Percentiles rank a stretch among this genome's conserved stretches.
These are phyloP conservation scores for Cucurbita moschata DNA, from an alignment of 306 rosid species.

Conservation along the genomic window DNA sequence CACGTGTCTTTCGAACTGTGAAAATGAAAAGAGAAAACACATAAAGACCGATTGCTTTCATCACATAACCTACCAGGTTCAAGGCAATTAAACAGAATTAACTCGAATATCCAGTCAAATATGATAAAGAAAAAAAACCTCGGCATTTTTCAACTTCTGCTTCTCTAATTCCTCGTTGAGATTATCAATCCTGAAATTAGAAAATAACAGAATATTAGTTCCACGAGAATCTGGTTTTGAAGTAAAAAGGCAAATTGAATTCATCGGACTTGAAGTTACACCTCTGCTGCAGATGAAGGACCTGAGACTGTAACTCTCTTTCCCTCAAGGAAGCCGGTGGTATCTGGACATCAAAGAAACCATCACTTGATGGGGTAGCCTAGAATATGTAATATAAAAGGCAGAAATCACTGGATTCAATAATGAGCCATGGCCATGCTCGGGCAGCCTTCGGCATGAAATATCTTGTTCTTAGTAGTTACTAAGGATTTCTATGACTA, in stretches of 20 bases:
- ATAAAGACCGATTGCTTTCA: background rate
- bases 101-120: background rate
- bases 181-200: slow-evolving; percentile 43
- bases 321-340: slow-evolving; percentile 42
- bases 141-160: slow-evolving; percentile 69
- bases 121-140: slow-evolving; percentile 27
- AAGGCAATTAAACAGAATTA: background rate
- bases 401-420: background rate
- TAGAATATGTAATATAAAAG: background rate
- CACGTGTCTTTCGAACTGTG: slow-evolving; percentile 39
- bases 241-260: background rate
- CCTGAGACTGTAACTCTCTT: slow-evolving; percentile 49
- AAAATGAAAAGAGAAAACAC: background rate
- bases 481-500: background rate
- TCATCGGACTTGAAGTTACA: slow-evolving; percentile 15
- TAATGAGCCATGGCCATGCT: background rate
- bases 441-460: background rate
- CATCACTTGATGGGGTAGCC: background rate
- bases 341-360: slow-evolving; percentile 26
- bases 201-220: slow-evolving; percentile 10
- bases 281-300: slow-evolving; percentile 69
- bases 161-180: slow-evolving; percentile 64
- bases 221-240: background rate
- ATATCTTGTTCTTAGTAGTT: background rate
- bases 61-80: background rate